Evolutionary conservation across 352 stramenopile species (phyloP).

Genomic region (Phytophthora pini): DNA sequence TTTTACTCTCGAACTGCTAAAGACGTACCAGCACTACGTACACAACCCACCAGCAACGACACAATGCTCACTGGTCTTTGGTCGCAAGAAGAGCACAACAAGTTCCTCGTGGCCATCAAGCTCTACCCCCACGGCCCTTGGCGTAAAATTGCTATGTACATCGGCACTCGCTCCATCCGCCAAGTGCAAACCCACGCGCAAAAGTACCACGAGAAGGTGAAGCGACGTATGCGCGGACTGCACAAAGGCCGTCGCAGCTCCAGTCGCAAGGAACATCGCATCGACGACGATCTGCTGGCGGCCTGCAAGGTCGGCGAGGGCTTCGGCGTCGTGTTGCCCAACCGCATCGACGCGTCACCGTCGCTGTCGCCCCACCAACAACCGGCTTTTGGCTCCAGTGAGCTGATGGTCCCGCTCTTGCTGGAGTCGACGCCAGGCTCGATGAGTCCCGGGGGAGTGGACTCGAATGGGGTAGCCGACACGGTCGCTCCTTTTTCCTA

Average conservation of each 20-base stretch:
- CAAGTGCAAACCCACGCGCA: conserved; percentile 73
- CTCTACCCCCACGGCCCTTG: conserved; percentile 62
- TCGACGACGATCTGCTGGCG: conserved; percentile 45
- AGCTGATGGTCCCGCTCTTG: conserved; percentile 27
- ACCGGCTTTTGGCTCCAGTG: background rate
- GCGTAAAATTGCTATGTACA: conserved; percentile 50
- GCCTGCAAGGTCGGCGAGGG: conserved; percentile 43
- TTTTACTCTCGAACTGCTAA: conserved; percentile 20
- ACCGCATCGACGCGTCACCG: background rate
- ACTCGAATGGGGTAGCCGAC: conserved; percentile 28
- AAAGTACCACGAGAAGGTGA: conserved; percentile 70
- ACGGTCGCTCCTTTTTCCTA: background rate
- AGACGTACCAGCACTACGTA: conserved; percentile 39
- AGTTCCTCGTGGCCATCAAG: conserved; percentile 62
- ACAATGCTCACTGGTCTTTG: conserved; percentile 46
- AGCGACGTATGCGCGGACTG: conserved; percentile 50
- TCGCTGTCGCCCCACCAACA: conserved; percentile 9
- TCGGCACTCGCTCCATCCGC: conserved; percentile 61
- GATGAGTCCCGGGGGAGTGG: conserved; percentile 27
- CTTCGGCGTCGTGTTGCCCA: conserved; percentile 36
- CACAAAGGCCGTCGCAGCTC: conserved; percentile 49
- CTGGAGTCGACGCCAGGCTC: conserved; percentile 21
- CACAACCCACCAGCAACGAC: conserved; percentile 2
- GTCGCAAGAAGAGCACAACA: conserved; percentile 67
- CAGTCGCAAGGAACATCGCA: conserved; percentile 45